Conservation (phyloP, 257 asterid genomes). For the Anisodus tanguticus region DNA sequence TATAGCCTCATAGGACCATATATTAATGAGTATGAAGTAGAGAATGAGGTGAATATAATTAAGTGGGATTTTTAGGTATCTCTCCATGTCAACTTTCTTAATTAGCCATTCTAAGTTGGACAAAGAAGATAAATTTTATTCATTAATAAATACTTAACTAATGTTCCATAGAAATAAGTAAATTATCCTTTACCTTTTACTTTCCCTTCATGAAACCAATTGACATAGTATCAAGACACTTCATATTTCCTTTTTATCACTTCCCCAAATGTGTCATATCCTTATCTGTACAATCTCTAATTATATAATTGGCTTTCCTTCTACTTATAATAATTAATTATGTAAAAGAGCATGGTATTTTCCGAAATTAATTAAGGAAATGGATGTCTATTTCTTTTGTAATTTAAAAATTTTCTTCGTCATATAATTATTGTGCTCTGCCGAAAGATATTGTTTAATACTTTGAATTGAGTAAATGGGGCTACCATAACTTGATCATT, state of each 20-base stretch:
- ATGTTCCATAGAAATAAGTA: background rate
- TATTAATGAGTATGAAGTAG: background rate
- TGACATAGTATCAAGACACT: slow-evolving; percentile 1
- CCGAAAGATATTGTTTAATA: slow-evolving; percentile 16
- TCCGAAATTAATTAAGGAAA: background rate
- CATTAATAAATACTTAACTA: background rate
- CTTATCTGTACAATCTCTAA: background rate
- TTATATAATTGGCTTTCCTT: background rate
- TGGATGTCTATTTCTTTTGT: background rate
- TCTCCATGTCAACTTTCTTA: slow-evolving; percentile 12
- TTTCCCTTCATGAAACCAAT: background rate
- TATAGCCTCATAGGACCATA: background rate
- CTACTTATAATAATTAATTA: background rate
- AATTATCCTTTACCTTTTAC: slow-evolving; percentile 15
- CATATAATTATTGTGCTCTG: background rate
- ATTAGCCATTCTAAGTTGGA: background rate
- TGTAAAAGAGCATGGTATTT: background rate
- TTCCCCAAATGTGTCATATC: background rate
- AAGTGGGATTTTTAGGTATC: slow-evolving; percentile 30
- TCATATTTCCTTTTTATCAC: background rate
- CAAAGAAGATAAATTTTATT: background rate
- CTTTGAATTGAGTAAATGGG: background rate
- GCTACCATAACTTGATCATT: background rate
- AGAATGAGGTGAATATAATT: background rate
- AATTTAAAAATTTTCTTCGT: background rate